A percentile compares a stretch with the other conserved stretches of the same genome.
Evolutionary conservation across 2,329 filamentous ascomycete species (phyloP).

Genomic region (Rhinocladiella mackenziei): DNA sequence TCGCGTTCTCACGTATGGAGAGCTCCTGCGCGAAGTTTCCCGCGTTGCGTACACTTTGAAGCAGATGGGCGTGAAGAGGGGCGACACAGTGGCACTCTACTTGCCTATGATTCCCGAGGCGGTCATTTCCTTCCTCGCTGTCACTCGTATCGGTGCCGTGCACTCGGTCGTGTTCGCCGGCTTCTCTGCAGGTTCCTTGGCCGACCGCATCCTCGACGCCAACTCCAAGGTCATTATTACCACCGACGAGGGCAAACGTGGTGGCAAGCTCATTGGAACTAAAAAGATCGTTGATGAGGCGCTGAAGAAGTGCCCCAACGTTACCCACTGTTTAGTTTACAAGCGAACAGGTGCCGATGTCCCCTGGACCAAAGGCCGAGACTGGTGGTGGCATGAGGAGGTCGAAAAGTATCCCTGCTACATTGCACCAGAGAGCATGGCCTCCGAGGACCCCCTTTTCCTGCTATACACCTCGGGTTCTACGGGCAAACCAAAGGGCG

Average conservation of each 20-base stretch:
- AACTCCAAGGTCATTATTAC: conserved; percentile 93
- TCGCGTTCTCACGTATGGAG: conserved; percentile 84
- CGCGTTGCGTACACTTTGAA: conserved; percentile 82
- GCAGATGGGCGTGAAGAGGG: conserved; percentile 94
- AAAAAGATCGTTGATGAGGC: conserved; percentile 98
- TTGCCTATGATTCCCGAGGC: conserved; percentile 99
- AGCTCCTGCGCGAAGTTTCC: conserved; percentile 89
- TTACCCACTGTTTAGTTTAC: conserved; percentile 81
- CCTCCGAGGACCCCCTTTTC: conserved; percentile 93
- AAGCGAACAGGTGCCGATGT: conserved; percentile 92
- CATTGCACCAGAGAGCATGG: conserved; percentile 82
- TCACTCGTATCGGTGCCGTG: conserved; percentile 84
- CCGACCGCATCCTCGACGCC: conserved; percentile 89
- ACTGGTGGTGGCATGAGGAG: conserved; percentile 99
- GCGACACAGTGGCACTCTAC: conserved; percentile 95
- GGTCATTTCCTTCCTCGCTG: conserved; percentile 83
- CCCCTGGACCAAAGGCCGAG: conserved; percentile 81
- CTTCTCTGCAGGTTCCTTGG: conserved; percentile 92
- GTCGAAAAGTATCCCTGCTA: conserved; percentile 94
- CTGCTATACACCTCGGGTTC: conserved; percentile 96
- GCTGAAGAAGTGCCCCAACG: conserved; percentile 89
- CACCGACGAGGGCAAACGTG: conserved; percentile 94
- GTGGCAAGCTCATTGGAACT: conserved; percentile 92
- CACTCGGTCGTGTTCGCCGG: conserved; percentile 98
- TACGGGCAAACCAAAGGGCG: conserved; percentile 97